Percentiles rank a stretch among this genome's conserved stretches.
Evolutionary conservation across 139 green algal species (phyloP).

Genomic region (Auxenochlorella protothecoides): DNA sequence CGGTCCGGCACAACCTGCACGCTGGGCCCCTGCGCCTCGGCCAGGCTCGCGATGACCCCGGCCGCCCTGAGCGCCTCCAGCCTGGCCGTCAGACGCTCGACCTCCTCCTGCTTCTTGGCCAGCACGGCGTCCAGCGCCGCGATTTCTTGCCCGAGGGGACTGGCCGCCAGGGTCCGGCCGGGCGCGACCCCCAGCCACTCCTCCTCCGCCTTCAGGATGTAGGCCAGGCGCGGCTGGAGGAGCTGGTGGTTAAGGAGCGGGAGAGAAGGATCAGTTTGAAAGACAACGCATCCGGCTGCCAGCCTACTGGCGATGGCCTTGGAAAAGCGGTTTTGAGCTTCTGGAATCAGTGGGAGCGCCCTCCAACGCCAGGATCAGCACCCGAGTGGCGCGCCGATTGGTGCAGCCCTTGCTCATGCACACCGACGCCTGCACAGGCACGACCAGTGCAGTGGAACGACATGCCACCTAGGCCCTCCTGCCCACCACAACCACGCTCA

Average conservation of each 20-base stretch:
- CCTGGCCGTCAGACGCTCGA: constrained; percentile 16
- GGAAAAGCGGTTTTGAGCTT: neutral
- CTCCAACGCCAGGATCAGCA: neutral
- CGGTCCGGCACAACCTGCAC: constrained; percentile 3
- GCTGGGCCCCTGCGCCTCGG: constrained; percentile 3
- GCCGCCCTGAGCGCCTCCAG: constrained; percentile 4
- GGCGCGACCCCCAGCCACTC: constrained; percentile 18
- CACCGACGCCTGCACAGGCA: too few species aligned
- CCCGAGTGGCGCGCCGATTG: neutral
- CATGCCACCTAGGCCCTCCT: too few species aligned
- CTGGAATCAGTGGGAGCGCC: neutral
- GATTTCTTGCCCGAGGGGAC: constrained; percentile 10
- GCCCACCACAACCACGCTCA: too few species aligned
- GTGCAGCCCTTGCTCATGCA: constrained; percentile 1
- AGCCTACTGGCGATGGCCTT: neutral
- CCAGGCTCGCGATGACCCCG: neutral
- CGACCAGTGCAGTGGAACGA: too few species aligned
- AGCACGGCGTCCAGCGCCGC: constrained; percentile 19
- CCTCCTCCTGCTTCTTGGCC: constrained; percentile 17
- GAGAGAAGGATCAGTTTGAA: neutral
- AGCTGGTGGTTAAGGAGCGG: neutral
- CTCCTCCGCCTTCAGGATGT: constrained; percentile 15
- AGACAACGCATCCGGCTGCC: too few species aligned
- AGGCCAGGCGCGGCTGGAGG: constrained; percentile 4
- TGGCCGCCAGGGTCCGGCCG: neutral